These are phyloP conservation scores for Tolypocladium album DNA, from an alignment of 2,329 filamentous ascomycete genomes.

Conservation along the genomic window DNA sequence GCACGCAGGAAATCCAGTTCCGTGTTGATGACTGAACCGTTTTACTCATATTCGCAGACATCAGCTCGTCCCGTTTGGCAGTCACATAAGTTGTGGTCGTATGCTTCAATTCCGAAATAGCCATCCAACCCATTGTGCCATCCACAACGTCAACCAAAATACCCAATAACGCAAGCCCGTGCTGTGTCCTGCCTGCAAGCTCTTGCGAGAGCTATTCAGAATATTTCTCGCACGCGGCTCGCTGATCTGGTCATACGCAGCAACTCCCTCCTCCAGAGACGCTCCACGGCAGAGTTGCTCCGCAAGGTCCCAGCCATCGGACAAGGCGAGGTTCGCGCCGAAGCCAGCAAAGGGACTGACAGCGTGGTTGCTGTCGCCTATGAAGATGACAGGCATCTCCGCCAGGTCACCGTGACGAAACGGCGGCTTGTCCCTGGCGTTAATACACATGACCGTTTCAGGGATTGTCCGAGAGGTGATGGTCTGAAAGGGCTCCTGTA, in stretches of 20 bases:
- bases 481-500: constrained; percentile 27
- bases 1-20: too few relatives aligned
- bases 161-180: constrained; percentile 12
- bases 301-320: constrained; percentile 35
- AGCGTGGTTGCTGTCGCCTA: constrained; percentile 40
- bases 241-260: constrained; percentile 23
- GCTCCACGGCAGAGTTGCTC: constrained; percentile 20
- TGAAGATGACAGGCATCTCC: constrained; percentile 25
- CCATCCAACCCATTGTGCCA: constrained; percentile 11
- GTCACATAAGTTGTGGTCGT: background rate
- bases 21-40: too few relatives aligned
- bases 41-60: too few relatives aligned
- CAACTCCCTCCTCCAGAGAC: constrained; percentile 15
- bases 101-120: constrained; percentile 3
- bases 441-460: constrained; percentile 24
- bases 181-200: constrained; percentile 12
- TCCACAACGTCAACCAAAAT: constrained; percentile 9
- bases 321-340: constrained; percentile 36
- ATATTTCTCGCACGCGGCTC: constrained; percentile 20
- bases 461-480: constrained; percentile 28
- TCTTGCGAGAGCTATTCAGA: constrained; percentile 11
- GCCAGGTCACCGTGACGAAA: constrained; percentile 23
- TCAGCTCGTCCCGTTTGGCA: too few relatives aligned
- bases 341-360: constrained; percentile 37
- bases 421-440: constrained; percentile 31